Evolutionary conservation across 2,329 filamentous ascomycete genomes (phyloP), one percentile per base, ranked within the genome.

Genomic region (Chalaropsis ovoidea): DNA sequence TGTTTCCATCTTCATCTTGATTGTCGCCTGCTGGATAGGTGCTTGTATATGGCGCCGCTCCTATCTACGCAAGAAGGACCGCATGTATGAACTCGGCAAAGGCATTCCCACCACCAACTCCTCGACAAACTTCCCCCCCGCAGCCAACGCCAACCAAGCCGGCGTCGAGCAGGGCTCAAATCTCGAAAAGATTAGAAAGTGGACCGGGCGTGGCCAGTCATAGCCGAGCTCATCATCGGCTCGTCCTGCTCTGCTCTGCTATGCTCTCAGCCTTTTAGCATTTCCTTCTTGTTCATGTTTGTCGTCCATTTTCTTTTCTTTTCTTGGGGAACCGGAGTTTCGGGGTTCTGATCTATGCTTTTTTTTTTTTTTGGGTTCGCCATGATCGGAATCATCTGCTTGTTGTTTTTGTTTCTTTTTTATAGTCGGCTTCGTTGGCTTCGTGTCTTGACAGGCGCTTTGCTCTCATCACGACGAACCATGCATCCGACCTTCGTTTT

Each of bases 21-120:
- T 95, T 68, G 76, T 80, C 15, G 78, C 79, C 66, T 82, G 90
- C 71, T 88, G 86, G 79, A 76, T 87, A 47, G 79, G 82, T 19
- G 87, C 86, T 47, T 83, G 86, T 71, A 82, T 87, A 74, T 84
- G 89, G 76, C 87, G 89, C 69, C 84, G 85, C 66, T 86, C 87
- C 69, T 87, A 92, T 75, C 79, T 90, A 69, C 84, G 84, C 69
- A 88, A 85, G 76, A 85, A 81, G 75, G 86, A 88, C 71, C 79
- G 79, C 49, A 78, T 81, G 71, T 78, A 79, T 69, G 77, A 78
- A 41, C 75, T 81, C 11, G 76, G 76, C 71, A 79, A 79, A 69
- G 75, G 77, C 63, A 71, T 70, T 1, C 72, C 70, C 49, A 68
- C 67, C 52, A 69, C 66, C 64, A 70, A 68, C 61, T 67, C 69